Conservation (phyloP, 176 grass and related monocot genomes). For the Musa troglodytarum region DNA sequence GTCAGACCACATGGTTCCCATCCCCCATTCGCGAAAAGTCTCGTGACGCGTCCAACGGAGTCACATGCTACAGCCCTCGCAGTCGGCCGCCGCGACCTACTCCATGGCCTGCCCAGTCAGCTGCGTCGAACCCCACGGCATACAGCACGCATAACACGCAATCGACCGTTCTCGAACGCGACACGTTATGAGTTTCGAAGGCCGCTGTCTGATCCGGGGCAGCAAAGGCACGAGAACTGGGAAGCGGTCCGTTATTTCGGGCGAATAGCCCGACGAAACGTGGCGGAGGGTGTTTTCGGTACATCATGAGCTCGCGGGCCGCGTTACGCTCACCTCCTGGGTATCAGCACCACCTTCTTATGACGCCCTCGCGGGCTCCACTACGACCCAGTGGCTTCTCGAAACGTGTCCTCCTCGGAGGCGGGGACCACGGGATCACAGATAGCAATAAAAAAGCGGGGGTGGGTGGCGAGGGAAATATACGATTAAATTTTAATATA, state of each 20-base stretch:
- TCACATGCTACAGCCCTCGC: background rate
- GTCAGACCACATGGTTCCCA: too few relatives aligned
- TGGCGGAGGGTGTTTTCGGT: background rate
- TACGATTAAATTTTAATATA: slow-evolving; percentile 1
- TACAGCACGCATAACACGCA: background rate
- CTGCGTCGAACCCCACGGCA: background rate
- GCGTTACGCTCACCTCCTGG: background rate
- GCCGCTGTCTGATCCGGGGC: background rate
- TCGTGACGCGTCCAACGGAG: background rate
- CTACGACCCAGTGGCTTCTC: background rate
- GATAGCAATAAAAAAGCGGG: background rate
- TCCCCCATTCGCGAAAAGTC: background rate
- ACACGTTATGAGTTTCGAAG: too few relatives aligned
- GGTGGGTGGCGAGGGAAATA: too few relatives aligned
- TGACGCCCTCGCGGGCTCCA: background rate
- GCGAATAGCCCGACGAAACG: slow-evolving; percentile 2
- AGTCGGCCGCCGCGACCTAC: background rate
- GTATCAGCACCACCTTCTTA: background rate
- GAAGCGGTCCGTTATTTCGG: background rate
- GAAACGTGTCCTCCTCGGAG: background rate
- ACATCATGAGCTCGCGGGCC: background rate
- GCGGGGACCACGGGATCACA: background rate
- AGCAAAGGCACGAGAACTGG: background rate
- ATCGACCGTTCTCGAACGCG: background rate
- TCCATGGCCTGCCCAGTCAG: background rate